These are phyloP conservation scores for Barnettozyma botsteinii DNA, from an alignment of 805 yeast species.

Conservation along the genomic window DNA sequence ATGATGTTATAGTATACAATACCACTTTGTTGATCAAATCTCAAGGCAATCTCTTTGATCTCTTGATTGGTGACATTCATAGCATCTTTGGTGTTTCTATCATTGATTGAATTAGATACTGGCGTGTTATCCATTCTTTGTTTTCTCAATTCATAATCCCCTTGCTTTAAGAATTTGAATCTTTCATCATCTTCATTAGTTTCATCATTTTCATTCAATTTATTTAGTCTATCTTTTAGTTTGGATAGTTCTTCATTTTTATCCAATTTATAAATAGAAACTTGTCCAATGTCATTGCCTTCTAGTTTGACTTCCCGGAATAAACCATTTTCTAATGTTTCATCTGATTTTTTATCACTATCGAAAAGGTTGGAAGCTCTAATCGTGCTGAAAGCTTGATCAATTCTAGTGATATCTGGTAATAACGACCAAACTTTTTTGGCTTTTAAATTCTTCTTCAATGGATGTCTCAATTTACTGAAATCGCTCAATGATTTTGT, in stretches of 20 bases:
- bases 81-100: slow-evolving; percentile 22
- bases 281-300: slow-evolving; percentile 57
- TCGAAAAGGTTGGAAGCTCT: slow-evolving; percentile 48
- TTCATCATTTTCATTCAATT: slow-evolving; percentile 44
- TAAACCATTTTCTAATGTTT: slow-evolving; percentile 49
- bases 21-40: slow-evolving; percentile 47
- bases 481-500: slow-evolving; percentile 40
- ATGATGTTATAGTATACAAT: slow-evolving; percentile 76
- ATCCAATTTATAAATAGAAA: slow-evolving; percentile 56
- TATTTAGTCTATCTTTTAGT: slow-evolving; percentile 39
- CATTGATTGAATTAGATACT: slow-evolving; percentile 7
- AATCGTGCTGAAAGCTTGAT: slow-evolving; percentile 60
- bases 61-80: slow-evolving; percentile 17
- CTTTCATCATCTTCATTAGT: slow-evolving; percentile 29
- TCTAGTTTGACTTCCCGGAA: slow-evolving; percentile 69
- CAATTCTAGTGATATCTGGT: slow-evolving; percentile 91
- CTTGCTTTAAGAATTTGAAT: slow-evolving; percentile 55
- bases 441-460: slow-evolving; percentile 65
- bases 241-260: slow-evolving; percentile 32
- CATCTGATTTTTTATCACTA: slow-evolving; percentile 22
- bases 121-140: slow-evolving; percentile 14
- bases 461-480: slow-evolving; percentile 63
- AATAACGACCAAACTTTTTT: slow-evolving; percentile 72
- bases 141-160: slow-evolving; percentile 72
- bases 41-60: slow-evolving; percentile 55